Percentiles rank a stretch among this genome's conserved stretches.
Conservation (phyloP, 441 rosid species). For the Populus tomentosa region DNA sequence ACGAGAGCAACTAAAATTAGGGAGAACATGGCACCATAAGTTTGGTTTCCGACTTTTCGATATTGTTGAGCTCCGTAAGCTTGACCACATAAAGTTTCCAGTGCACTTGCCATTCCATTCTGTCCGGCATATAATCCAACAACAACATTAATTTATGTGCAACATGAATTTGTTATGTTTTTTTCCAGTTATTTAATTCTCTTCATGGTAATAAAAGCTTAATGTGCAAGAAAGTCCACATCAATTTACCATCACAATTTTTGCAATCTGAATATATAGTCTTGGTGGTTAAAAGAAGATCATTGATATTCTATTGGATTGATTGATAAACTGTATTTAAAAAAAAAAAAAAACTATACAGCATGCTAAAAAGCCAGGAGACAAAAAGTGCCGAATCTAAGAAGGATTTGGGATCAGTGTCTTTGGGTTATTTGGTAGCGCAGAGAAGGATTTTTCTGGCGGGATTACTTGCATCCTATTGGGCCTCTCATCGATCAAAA, state of each 20-base stretch:
- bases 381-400: background rate
- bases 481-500: background rate
- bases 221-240: background rate
- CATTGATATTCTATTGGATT: background rate
- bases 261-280: background rate
- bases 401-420: background rate
- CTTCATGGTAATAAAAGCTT: background rate
- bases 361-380: background rate
- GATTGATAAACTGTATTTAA: too few relatives aligned
- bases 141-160: background rate
- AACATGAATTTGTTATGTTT: background rate
- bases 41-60: constrained; percentile 50
- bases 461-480: background rate
- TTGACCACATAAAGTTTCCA: constrained; percentile 82
- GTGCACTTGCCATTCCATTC: constrained; percentile 69
- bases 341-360: background rate
- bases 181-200: background rate
- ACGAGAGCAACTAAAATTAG: constrained; percentile 49
- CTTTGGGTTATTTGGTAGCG: background rate
- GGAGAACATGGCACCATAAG: constrained; percentile 49
- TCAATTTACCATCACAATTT: background rate
- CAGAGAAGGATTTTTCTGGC: background rate
- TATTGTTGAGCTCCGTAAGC: constrained; percentile 67
- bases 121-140: constrained; percentile 17
- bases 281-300: background rate